Percentiles rank a stretch among this genome's conserved stretches.
These are phyloP conservation scores for Penicillium sp. DNA, from an alignment of 2,329 filamentous ascomycete genomes.

Conservation along the genomic window DNA sequence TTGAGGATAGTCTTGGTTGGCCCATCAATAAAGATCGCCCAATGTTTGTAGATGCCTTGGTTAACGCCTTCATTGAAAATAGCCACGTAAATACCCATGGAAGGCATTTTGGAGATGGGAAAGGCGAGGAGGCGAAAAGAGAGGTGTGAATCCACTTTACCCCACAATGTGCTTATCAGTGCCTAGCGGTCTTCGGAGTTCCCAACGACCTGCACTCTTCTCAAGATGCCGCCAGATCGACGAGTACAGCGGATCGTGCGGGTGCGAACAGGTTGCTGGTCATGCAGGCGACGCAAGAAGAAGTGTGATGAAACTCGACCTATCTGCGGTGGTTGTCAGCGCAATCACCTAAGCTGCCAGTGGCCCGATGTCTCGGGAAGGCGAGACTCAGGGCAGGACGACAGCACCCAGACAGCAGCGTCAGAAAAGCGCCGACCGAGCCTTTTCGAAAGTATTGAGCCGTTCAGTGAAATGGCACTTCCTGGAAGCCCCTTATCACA, in stretches of 20 bases:
- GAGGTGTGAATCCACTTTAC: not conserved
- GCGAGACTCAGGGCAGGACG: conserved; percentile 7
- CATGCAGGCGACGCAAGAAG: conserved; percentile 36
- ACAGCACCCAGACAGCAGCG: not conserved
- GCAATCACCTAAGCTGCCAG: conserved; percentile 31
- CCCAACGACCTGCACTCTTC: conserved; percentile 10
- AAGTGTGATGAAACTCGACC: conserved; percentile 39
- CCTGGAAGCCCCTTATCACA: conserved; percentile 11
- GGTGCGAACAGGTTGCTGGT: conserved; percentile 35
- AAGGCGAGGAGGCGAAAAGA: not conserved
- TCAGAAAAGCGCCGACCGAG: conserved; percentile 7
- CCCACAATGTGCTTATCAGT: conserved; percentile 12
- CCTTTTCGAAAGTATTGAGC: conserved; percentile 7
- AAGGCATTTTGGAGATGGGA: not conserved
- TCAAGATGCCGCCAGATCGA: conserved; percentile 19
- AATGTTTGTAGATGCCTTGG: not conserved
- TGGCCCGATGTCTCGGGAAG: conserved; percentile 28
- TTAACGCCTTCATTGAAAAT: not conserved
- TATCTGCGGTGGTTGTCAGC: conserved; percentile 34
- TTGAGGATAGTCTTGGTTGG: not conserved
- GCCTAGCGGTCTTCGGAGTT: not conserved
- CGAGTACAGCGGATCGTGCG: conserved; percentile 33
- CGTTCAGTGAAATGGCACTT: conserved; percentile 3
- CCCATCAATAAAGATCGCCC: not conserved
- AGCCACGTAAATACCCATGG: not conserved